phyloP scores from a whole-genome alignment of 495 filamentous ascomycete species.

The Jackrogersella multiformis region DNA sequence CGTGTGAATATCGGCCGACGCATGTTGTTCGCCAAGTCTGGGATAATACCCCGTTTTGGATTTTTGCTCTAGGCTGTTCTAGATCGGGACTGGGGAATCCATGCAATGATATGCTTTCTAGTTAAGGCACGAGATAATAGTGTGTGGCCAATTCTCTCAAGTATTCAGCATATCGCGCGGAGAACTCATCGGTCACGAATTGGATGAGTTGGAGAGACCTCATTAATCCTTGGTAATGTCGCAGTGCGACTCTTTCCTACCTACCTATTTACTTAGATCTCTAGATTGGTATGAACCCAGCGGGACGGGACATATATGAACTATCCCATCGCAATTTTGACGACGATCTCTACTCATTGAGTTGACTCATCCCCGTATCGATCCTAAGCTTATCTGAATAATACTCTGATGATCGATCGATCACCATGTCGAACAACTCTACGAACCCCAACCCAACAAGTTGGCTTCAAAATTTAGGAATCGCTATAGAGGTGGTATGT shows the following conservation, averaged over 20 bases:
- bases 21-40: not conserved
- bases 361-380: constrained; percentile 19
- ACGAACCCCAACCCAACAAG: constrained; percentile 32
- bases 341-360: constrained; percentile 36
- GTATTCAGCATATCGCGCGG: not conserved
- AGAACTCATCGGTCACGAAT: not conserved
- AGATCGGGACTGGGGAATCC: constrained; percentile 30
- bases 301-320: constrained; percentile 29
- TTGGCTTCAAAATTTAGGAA: constrained; percentile 39
- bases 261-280: constrained; percentile 14
- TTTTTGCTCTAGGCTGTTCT: not conserved
- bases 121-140: constrained; percentile 6
- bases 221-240: constrained; percentile 14
- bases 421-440: constrained; percentile 26
- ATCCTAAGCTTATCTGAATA: constrained; percentile 32
- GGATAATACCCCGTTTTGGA: constrained; percentile 7
- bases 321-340: constrained; percentile 14
- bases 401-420: constrained; percentile 21
- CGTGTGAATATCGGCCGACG: not conserved
- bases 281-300: not conserved
- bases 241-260: not conserved
- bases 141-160: constrained; percentile 11
- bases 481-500: constrained; percentile 32
- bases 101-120: constrained; percentile 17
- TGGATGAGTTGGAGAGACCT: not conserved